A percentile compares a stretch with the other conserved stretches of the same genome.
phyloP scores from a whole-genome alignment of 345 rosid species.

The Gossypium longicalyx region DNA sequence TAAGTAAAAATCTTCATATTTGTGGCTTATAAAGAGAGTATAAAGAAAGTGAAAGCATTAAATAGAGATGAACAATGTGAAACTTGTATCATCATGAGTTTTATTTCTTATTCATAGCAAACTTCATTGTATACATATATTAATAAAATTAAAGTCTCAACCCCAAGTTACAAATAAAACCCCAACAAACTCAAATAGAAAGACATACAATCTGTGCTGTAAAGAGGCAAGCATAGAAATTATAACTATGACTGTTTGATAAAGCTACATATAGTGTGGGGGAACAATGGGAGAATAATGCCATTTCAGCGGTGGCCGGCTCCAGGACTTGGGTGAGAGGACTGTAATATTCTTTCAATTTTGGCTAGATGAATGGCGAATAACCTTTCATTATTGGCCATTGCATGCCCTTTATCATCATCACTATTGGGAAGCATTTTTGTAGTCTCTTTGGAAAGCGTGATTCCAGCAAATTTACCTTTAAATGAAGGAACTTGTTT shows the following conservation, averaged over 20 bases:
- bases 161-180: not conserved
- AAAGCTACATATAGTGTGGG: not conserved
- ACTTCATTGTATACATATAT: not conserved
- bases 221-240: not conserved
- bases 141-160: not conserved
- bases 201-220: not conserved
- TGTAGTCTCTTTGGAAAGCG: not conserved
- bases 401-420: not conserved
- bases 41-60: not conserved
- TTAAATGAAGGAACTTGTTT: not conserved
- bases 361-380: slow-evolving; percentile 8
- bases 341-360: not conserved
- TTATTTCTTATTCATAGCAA: not conserved
- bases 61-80: not conserved
- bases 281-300: not conserved
- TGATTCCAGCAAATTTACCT: not conserved
- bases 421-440: not conserved
- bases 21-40: not conserved
- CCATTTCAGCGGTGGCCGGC: not conserved
- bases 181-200: not conserved
- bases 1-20: too few relatives aligned
- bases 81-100: not conserved
- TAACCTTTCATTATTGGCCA: not conserved
- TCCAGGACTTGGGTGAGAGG: slow-evolving; percentile 1
- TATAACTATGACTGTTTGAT: not conserved